A percentile compares a stretch with the other conserved stretches of the same genome.
Conservation (phyloP, 257 asterid species). For the Nicotiana undulata region DNA sequence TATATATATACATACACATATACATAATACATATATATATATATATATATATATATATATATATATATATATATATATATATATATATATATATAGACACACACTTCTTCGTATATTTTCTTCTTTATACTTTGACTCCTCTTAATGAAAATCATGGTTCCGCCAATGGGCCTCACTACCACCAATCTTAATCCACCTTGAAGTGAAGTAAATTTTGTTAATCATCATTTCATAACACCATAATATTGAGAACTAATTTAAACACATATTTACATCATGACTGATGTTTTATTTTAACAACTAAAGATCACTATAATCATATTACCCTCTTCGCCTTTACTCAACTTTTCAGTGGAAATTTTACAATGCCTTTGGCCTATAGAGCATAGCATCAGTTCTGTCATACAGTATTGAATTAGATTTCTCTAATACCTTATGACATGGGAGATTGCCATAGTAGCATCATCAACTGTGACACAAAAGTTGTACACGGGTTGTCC, state of each 20-base stretch:
- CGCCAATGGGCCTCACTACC: too few relatives aligned
- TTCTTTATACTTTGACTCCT: too few relatives aligned
- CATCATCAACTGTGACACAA: slow-evolving; percentile 96
- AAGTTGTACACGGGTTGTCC: slow-evolving; percentile 99
- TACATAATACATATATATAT: too few relatives aligned
- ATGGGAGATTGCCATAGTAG: slow-evolving; percentile 96
- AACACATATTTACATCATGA: not conserved
- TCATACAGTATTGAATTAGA: not conserved
- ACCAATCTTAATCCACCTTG: too few relatives aligned
- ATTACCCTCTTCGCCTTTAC: not conserved
- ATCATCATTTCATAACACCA: too few relatives aligned
- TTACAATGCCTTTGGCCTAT: not conserved
- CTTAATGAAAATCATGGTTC: too few relatives aligned
- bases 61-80: too few relatives aligned
- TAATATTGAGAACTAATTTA: not conserved
- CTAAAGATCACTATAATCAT: not conserved
- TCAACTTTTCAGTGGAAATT: not conserved
- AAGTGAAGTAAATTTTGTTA: too few relatives aligned
- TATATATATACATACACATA: too few relatives aligned
- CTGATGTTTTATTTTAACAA: not conserved
- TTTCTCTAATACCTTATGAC: slow-evolving; percentile 61
- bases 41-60: too few relatives aligned
- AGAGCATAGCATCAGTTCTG: not conserved
- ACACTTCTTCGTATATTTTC: too few relatives aligned
- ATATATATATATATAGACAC: too few relatives aligned